Evolutionary conservation across 331 rosid species (phyloP).

Genomic region (Quercus phellos): DNA sequence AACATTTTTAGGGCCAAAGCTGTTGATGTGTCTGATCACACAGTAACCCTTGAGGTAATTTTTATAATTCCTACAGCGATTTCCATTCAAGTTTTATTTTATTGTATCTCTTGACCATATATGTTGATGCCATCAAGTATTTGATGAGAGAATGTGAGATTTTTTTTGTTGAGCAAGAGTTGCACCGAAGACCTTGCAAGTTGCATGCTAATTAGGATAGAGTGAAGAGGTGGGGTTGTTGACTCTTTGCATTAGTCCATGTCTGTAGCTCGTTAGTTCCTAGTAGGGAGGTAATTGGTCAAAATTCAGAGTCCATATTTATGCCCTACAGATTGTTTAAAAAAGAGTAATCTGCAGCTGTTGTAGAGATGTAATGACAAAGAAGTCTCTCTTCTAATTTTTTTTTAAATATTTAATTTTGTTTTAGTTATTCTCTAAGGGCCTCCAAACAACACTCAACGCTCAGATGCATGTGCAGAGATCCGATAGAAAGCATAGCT

Average conservation of each 20-base stretch:
- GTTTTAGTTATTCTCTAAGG: not conserved
- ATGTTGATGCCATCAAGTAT: not conserved
- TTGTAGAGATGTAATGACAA: not conserved
- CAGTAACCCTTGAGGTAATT: constrained; percentile 66
- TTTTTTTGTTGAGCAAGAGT: not conserved
- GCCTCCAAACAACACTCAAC: not conserved
- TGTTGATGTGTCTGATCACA: constrained; percentile 93
- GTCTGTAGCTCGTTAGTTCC: not conserved
- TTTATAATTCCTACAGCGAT: not conserved
- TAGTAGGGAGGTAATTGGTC: not conserved
- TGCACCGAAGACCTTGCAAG: not conserved
- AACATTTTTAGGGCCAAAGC: constrained; percentile 88
- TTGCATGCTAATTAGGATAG: not conserved
- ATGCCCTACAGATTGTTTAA: not conserved
- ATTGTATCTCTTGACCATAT: not conserved
- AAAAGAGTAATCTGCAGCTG: not conserved
- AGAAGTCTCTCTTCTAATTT: not conserved
- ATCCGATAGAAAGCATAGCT: no score
- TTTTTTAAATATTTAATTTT: not conserved
- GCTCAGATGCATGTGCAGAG: no score
- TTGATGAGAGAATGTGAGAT: not conserved
- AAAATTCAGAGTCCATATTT: not conserved
- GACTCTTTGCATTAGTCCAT: not conserved
- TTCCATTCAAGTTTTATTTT: constrained; percentile 11
- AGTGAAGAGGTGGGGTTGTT: not conserved